Evolutionary conservation across 2,329 filamentous ascomycete genomes (phyloP).

Genomic region (Arachnomyces sp.): DNA sequence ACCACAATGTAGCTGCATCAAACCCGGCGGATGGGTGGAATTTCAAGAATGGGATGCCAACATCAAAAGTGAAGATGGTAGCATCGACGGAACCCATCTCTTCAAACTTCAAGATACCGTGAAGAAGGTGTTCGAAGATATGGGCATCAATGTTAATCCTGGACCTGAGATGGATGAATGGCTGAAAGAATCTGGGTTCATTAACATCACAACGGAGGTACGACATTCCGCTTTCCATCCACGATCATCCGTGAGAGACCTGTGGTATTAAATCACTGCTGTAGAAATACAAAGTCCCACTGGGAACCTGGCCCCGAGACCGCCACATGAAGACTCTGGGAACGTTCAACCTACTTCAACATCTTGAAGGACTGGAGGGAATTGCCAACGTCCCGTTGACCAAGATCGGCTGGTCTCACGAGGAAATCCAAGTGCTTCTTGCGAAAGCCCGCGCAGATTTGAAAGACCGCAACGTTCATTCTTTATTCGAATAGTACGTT

Average conservation of each 20-base stretch:
- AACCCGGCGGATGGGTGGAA: conserved; percentile 16
- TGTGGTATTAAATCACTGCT: not conserved
- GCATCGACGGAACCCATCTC: conserved; percentile 1
- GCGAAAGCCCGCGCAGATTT: conserved; percentile 4
- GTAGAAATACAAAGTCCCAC: not conserved
- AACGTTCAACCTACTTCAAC: conserved; percentile 2
- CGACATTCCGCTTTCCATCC: too few relatives aligned
- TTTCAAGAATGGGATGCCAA: conserved; percentile 14
- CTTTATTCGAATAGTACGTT: conserved; percentile 3
- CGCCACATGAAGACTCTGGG: conserved; percentile 2
- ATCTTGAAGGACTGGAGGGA: conserved; percentile 2
- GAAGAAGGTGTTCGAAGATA: not conserved
- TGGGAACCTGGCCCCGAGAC: conserved; percentile 1
- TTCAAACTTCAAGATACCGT: conserved; percentile 15
- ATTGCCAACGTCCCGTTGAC: conserved; percentile 5
- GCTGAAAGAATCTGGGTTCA: conserved; percentile 11
- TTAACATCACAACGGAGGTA: not conserved
- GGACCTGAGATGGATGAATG: conserved; percentile 15
- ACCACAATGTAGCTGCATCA: conserved; percentile 7
- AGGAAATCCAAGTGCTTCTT: conserved; percentile 2
- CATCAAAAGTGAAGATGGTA: not conserved
- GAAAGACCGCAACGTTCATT: conserved; percentile 3
- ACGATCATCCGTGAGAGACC: too few relatives aligned
- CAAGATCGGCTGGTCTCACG: conserved; percentile 1
- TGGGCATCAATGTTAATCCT: conserved; percentile 9